These are phyloP conservation scores for Schizosaccharomyces japonicus DNA, from an alignment of 805 yeast species.

Conservation along the genomic window DNA sequence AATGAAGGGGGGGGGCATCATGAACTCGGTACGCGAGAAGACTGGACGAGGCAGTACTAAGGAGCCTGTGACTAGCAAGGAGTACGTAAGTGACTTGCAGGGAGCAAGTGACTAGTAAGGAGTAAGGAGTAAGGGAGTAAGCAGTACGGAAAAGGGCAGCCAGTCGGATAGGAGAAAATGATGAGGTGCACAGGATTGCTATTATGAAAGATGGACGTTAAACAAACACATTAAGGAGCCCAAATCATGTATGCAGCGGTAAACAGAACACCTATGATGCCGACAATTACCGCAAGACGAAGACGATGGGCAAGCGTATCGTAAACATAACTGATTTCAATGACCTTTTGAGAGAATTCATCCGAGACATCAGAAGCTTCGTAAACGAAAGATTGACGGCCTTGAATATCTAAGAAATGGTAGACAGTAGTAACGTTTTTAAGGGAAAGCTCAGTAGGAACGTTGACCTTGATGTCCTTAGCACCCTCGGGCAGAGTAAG, in stretches of 20 bases:
- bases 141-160: no score
- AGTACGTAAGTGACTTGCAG: no score
- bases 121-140: no score
- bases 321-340: not conserved
- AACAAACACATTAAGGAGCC: not conserved
- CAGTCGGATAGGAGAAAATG: no score
- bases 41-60: no score
- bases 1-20: no score
- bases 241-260: slow-evolving; percentile 13
- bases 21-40: no score
- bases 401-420: slow-evolving; percentile 5
- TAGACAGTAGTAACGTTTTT: slow-evolving; percentile 14
- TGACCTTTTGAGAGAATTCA: not conserved
- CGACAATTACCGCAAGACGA: slow-evolving; percentile 6
- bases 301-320: not conserved
- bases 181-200: no score
- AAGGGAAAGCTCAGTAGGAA: slow-evolving; percentile 10
- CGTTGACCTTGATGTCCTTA: slow-evolving; percentile 8
- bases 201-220: slow-evolving; percentile 10
- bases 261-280: slow-evolving; percentile 12
- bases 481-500: slow-evolving; percentile 80
- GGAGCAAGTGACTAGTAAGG: no score
- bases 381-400: not conserved
- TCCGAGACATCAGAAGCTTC: not conserved
- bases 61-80: no score